Base-by-base conservation (phyloP, 2,329 filamentous ascomycete species). In the Epichloe sylvatica region DNA sequence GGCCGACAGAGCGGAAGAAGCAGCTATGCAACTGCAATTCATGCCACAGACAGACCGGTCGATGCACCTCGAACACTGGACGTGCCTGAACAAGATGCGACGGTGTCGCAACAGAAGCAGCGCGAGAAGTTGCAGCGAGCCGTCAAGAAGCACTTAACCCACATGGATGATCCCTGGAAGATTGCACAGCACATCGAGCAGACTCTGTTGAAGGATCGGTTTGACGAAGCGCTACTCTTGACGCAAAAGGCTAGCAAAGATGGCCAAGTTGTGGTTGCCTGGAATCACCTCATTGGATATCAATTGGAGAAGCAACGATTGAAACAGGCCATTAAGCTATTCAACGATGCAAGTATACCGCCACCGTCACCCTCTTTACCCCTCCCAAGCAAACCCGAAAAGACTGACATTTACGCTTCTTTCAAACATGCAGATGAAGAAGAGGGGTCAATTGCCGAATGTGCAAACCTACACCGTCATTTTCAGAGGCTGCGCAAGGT, bases 211-310 rank as follows among this genome's bases (percentile, higher is more conserved):
- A 73, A 76, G 51, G 76, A 76, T 40, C 71, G 81, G 34, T 75
- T 76, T 37, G 77, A 81, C 2, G 80, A 87, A 59, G 88, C 89
- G 25, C 65, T 83, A 40, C 69, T 78, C 19, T 64, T 94, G 52
- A 77, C 84, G 37, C 80, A 84, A 51, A 71, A 76, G 56, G 83
- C 84, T n/a, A 88, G 81, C 63, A 79, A 75, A 55, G 65, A 72
- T 1, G 72, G 77, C 55, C 70, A 81, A 51, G 81, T 84, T 54
- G 71, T 78, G 4, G 89, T 94, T 51, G 81, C 84, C 51, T 98
- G 91, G 90, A 97, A 97, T 65, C 78, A 86, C 60, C 66, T 95
- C 42, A 82, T 98, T 50, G 76, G 83, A 51, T 80, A 88, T 64
- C 72, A 79, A 53, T 68, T 96, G 63, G 67, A 74, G 40, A 70